These are phyloP conservation scores for Salix arbutifolia DNA, from an alignment of 345 rosid species.

Conservation along the genomic window DNA sequence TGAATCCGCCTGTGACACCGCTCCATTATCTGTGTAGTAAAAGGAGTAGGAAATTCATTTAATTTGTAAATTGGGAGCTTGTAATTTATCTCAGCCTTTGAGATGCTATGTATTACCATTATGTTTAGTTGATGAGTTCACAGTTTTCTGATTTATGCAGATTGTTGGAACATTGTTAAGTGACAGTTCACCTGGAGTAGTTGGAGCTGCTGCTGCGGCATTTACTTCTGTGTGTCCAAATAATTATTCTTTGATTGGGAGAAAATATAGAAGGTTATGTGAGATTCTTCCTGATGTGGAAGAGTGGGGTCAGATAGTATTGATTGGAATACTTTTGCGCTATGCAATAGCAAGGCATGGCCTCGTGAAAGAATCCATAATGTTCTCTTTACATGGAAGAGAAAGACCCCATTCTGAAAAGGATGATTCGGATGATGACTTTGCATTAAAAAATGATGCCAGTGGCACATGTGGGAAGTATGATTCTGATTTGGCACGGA, in stretches of 20 bases:
- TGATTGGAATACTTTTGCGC: conserved; percentile 71
- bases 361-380: conserved; percentile 81
- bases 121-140: neutral
- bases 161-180: conserved; percentile 68
- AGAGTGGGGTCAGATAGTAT: conserved; percentile 95
- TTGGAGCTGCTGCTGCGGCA: conserved; percentile 95
- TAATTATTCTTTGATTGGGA: conserved; percentile 65
- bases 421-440: conserved; percentile 36
- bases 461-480: conserved; percentile 25
- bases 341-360: conserved; percentile 82
- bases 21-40: too few relatives aligned
- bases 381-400: conserved; percentile 53
- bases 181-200: conserved; percentile 86
- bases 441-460: conserved; percentile 31
- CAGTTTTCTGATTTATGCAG: conserved; percentile 40
- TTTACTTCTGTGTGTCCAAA: conserved; percentile 82
- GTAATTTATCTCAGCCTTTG: too few relatives aligned
- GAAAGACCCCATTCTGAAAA: conserved; percentile 41
- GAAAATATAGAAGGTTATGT: conserved; percentile 68
- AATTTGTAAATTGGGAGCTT: too few relatives aligned
- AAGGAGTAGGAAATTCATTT: too few relatives aligned
- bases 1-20: too few relatives aligned
- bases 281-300: conserved; percentile 95
- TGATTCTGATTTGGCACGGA: conserved; percentile 41
- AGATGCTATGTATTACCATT: neutral